phyloP scores from a whole-genome alignment of 345 rosid genomes.

The Diplotaxis tenuifolia region DNA sequence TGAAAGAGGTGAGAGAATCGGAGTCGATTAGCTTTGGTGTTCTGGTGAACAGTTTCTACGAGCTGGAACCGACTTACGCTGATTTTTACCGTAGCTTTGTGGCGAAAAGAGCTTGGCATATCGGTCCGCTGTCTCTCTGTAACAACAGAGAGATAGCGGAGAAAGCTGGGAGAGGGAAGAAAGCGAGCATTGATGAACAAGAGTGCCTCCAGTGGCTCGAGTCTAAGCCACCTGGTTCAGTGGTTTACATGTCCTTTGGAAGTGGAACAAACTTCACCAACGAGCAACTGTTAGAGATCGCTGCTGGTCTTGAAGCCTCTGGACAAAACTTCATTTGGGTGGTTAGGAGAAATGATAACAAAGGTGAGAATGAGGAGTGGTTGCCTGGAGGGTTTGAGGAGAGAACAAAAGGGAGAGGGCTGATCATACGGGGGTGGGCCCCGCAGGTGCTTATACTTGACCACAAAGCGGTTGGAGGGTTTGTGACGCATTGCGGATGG shows the following conservation, averaged over 20 bases:
- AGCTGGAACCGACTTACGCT: constrained; percentile 56
- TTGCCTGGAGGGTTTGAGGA: constrained; percentile 43
- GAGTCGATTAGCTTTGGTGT: constrained; percentile 56
- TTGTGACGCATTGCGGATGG: constrained; percentile 63
- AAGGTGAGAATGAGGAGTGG: constrained; percentile 41
- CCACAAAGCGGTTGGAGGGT: constrained; percentile 50
- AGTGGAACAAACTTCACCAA: constrained; percentile 34
- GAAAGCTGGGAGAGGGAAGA: constrained; percentile 39
- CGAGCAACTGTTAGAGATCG: constrained; percentile 44
- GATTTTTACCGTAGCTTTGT: constrained; percentile 45
- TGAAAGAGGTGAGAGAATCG: constrained; percentile 32
- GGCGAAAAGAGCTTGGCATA: constrained; percentile 41
- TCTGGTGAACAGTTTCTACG: constrained; percentile 66
- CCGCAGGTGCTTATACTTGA: constrained; percentile 61
- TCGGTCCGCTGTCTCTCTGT: constrained; percentile 45
- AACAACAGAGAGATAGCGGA: constrained; percentile 24
- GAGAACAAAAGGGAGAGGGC: constrained; percentile 41
- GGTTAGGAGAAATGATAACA: constrained; percentile 22
- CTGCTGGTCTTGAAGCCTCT: constrained; percentile 40
- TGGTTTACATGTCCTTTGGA: constrained; percentile 48
- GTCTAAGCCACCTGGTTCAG: constrained; percentile 36
- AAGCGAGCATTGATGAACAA: constrained; percentile 32
- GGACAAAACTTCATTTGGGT: constrained; percentile 55
- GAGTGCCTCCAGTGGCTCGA: constrained; percentile 48
- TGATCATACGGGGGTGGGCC: constrained; percentile 60